These are phyloP conservation scores for Closterium sp. DNA, from an alignment of 139 green algal species.

Conservation along the genomic window DNA sequence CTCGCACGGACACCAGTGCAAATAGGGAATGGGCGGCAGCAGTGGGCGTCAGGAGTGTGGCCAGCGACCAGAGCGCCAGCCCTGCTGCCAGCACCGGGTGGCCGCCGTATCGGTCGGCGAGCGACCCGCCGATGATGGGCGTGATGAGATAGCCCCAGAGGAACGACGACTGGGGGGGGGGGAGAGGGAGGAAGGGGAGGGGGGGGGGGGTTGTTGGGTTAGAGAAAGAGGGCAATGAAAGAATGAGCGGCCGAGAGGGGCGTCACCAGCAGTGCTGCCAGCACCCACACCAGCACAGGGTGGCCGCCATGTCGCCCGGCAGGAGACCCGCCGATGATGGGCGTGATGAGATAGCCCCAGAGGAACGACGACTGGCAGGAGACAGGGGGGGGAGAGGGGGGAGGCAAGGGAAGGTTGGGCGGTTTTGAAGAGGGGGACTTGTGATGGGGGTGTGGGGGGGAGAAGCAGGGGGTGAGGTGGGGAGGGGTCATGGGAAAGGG, in stretches of 20 bases:
- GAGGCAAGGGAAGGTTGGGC: too few relatives aligned
- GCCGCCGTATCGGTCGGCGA: conserved; percentile 83
- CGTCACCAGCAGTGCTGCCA: too few relatives aligned
- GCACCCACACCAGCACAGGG: too few relatives aligned
- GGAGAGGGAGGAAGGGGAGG: background rate
- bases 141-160: conserved; percentile 91
- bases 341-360: conserved; percentile 86
- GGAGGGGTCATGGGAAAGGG: too few relatives aligned
- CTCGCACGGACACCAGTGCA: conserved; percentile 65
- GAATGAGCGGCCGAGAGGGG: background rate
- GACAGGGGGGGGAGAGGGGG: too few relatives aligned
- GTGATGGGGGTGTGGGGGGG: too few relatives aligned
- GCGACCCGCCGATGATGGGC: conserved; percentile 75
- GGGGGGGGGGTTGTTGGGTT: background rate
- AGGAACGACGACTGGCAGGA: conserved; percentile 88
- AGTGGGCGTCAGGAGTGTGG: conserved; percentile 73
- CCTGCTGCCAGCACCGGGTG: conserved; percentile 72
- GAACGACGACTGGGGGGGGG: conserved; percentile 73
- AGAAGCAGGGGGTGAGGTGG: too few relatives aligned
- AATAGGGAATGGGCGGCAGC: conserved; percentile 61
- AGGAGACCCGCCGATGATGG: background rate
- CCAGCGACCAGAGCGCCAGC: conserved; percentile 79
- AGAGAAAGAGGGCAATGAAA: background rate
- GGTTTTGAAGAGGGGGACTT: too few relatives aligned
- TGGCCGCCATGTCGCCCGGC: too few relatives aligned